Evolutionary conservation across 192 early-diverging fungal genomes (phyloP), one percentile per base, ranked within the genome.

Genomic region (Linnemannia elongata): DNA sequence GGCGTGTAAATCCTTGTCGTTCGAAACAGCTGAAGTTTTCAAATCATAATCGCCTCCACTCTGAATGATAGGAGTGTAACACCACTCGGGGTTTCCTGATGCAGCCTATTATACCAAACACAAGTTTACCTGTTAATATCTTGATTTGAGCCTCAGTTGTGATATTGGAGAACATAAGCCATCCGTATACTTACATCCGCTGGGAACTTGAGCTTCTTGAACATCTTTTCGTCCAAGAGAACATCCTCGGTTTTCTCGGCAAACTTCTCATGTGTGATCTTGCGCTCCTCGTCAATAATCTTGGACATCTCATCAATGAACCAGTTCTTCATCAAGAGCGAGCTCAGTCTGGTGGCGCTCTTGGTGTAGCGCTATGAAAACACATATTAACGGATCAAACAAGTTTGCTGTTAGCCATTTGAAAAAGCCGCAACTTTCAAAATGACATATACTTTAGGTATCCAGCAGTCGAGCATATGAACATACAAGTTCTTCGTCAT

Each of bases 21-120:
- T 93, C 39, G 96, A 97, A 49, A 88, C 88, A 10, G 97, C 98
- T 6, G 94, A 94, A 17, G 96, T 92, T 76, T 92, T 93, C 74
- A 99, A 90, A 78, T 98, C 95, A 88, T 97, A 99, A 47, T 93
- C 90, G 54, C 98, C 98, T 75, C 99, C 99, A 90, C 96, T 97
- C 89, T 99, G 98, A 79, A 99, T 94, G 72, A 98, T 96, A 12
- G 99, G 99, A 12, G 94, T 90, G 60, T 98, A 97, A 81, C 97
- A 96, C 96, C 96, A 97, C 68, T 99, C 99, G 15, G 93, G 89
- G 75, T 92, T 90, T 24, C 94, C 95, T 45, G 92, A 88, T n/a
- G 93, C 89, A 27, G 91, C 82, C 92, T 93, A 55, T 76, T 24
- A 15, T 33, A 33, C 1, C 30, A 15, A 33, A 30, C 9, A 33